Conservation (phyloP, 108 stramenopile species). For the Cyclotella cryptica region DNA sequence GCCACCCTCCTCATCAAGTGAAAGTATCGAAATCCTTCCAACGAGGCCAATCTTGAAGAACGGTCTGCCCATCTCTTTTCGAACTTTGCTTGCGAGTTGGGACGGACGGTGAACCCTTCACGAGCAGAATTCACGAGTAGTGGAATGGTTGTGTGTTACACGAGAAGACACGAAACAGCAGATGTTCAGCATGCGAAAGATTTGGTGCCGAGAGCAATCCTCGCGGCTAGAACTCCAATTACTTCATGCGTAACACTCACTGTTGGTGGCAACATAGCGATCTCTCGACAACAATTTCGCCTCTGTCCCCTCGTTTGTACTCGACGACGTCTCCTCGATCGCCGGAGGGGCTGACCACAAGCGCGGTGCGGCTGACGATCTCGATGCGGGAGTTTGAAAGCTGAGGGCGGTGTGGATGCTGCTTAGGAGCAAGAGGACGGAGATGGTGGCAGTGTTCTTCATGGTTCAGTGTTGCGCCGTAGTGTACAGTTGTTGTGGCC, state of each 20-base stretch:
- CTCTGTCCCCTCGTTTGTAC: neutral
- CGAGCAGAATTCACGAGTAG: neutral
- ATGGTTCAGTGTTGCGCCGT: neutral
- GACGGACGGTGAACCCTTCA: conserved; percentile 81
- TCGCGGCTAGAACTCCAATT: too few species aligned
- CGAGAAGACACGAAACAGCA: neutral
- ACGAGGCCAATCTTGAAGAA: conserved; percentile 71
- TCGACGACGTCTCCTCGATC: neutral
- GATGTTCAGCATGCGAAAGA: neutral
- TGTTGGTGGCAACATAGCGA: conserved; percentile 86
- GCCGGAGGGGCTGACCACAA: conserved; percentile 1
- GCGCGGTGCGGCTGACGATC: neutral
- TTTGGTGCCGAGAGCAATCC: too few species aligned
- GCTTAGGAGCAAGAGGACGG: conserved; percentile 2
- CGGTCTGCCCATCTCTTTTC: conserved; percentile 92
- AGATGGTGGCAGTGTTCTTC: neutral
- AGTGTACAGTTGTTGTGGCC: too few species aligned
- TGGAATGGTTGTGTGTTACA: neutral
- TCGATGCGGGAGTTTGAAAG: neutral
- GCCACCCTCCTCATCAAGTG: conserved; percentile 82
- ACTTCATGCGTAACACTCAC: conserved; percentile 12
- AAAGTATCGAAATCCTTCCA: conserved; percentile 90
- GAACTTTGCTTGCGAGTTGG: conserved; percentile 76
- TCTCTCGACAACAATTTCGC: conserved; percentile 66
- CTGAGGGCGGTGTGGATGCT: neutral